Conservation (phyloP, 345 rosid species). For the Alliaria petiolata region DNA sequence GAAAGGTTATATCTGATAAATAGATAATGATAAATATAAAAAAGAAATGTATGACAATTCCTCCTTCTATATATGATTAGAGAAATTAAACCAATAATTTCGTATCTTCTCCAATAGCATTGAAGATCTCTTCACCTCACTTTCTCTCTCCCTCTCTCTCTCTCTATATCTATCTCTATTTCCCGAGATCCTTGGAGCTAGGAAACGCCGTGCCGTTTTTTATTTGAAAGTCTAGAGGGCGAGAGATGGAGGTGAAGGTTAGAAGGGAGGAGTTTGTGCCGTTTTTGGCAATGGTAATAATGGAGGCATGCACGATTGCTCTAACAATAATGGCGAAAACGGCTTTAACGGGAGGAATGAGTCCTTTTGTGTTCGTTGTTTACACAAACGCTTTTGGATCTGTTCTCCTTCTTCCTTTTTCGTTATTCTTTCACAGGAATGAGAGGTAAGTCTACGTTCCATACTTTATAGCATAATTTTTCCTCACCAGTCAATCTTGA, state of each 20-base stretch:
- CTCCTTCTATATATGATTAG: slow-evolving; percentile 19
- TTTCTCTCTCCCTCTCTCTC: background rate
- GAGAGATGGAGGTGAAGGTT: slow-evolving; percentile 24
- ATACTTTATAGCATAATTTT: background rate
- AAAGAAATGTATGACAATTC: background rate
- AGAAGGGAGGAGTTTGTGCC: slow-evolving; percentile 39
- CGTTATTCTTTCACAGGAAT: slow-evolving; percentile 55
- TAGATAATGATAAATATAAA: slow-evolving; percentile 19
- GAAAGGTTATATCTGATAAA: slow-evolving; percentile 47
- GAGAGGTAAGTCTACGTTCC: slow-evolving; percentile 37
- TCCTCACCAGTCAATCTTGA: background rate
- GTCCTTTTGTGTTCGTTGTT: slow-evolving; percentile 73
- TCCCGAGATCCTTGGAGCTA: slow-evolving; percentile 28
- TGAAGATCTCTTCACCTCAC: background rate
- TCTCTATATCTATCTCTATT: background rate
- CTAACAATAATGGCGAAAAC: slow-evolving; percentile 68
- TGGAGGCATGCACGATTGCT: slow-evolving; percentile 74
- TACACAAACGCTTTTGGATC: slow-evolving; percentile 62
- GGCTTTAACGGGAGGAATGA: slow-evolving; percentile 59
- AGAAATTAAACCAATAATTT: slow-evolving; percentile 22
- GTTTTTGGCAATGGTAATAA: slow-evolving; percentile 53
- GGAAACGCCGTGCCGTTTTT: slow-evolving; percentile 20
- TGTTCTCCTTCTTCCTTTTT: slow-evolving; percentile 55
- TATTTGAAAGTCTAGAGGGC: background rate
- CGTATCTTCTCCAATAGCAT: slow-evolving; percentile 15